Evolutionary conservation across 768 basidiomycete species (phyloP).

Genomic region (Russula compacta): DNA sequence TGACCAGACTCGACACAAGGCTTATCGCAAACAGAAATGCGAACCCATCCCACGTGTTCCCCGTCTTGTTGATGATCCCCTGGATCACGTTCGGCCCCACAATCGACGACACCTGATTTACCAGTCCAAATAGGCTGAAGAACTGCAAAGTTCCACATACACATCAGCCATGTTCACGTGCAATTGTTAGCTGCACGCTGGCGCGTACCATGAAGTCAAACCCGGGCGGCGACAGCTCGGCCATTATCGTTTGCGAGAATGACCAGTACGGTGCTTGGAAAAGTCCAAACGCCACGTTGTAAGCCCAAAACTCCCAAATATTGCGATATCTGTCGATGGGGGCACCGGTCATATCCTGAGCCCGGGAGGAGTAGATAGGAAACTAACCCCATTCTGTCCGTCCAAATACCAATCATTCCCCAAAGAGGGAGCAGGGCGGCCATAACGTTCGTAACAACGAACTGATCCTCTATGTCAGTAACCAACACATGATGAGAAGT

Average conservation of each 20-base stretch:
- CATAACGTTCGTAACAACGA: constrained; percentile 65
- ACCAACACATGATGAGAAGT: background rate
- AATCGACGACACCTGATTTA: constrained; percentile 64
- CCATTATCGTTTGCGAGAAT: constrained; percentile 82
- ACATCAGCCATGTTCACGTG: no score
- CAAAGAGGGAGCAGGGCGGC: constrained; percentile 74
- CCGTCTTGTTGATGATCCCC: constrained; percentile 64
- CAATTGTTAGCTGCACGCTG: background rate
- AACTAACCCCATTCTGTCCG: constrained; percentile 55
- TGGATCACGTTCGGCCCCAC: constrained; percentile 82
- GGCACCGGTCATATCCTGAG: background rate
- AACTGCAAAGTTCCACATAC: constrained; percentile 56
- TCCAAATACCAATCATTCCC: constrained; percentile 86
- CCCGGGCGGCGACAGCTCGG: constrained; percentile 78
- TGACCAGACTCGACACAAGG: constrained; percentile 54
- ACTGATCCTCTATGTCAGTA: constrained; percentile 27
- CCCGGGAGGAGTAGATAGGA: background rate
- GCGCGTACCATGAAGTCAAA: constrained; percentile 65
- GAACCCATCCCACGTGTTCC: constrained; percentile 77
- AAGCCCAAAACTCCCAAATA: constrained; percentile 83
- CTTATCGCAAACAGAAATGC: constrained; percentile 76
- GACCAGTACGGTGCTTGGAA: constrained; percentile 87
- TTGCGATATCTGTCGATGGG: constrained; percentile 48
- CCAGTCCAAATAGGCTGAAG: constrained; percentile 48
- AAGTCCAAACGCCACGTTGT: constrained; percentile 70